Evolutionary conservation across 1,284 basidiomycete species (phyloP), one percentile per base, ranked within the genome.

Genomic region (Takashimella koratensis): DNA sequence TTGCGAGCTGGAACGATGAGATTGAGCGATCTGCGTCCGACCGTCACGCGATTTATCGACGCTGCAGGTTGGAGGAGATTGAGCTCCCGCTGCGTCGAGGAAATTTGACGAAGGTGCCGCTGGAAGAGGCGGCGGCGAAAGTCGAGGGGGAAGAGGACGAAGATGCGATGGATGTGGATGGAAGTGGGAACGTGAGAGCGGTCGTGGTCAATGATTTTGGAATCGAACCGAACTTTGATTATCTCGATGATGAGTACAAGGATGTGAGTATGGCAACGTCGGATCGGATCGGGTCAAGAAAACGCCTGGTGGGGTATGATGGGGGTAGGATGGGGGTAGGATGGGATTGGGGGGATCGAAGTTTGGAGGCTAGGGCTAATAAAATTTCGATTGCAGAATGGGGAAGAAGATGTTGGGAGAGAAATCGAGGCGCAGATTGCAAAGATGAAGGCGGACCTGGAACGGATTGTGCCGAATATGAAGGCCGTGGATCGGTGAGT

Each of bases 401-500:
- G 84, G 20, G 80, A 84, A 2, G 79, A 83, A 1, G 86, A 87
- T 43, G 82, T 82, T 22, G 81, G 86, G 10, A 81, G 86, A 16
- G 84, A 88, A 62, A 82, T 94, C 39, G 90, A 96, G 60, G 80
- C 83, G n/a, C 80, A 83, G 42, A 86, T 97, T 45, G 67, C 81
- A 8, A 87, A 86, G 64, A 77, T 93, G 44, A 84, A 80, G 54
- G 77, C 81, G 4, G 94, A 98, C 58, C 91, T 98, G 51, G 94
- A 98, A 67, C 84, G 85, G 50, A 89, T 98, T 85, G 88, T 90
- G 3, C 95, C 96, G 13, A 98, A 98, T 74, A 83, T 97, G 83
- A 97, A 97, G 73, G 93, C 94, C 0, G 87, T 94, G 59, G 92
- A 97, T 58, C 81, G 86, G 84, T 87, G 49, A 40, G 83, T 8